Evolutionary conservation across 1,284 basidiomycete genomes (phyloP), one percentile per base, ranked within the genome.

Genomic region (Melampsora americana): DNA sequence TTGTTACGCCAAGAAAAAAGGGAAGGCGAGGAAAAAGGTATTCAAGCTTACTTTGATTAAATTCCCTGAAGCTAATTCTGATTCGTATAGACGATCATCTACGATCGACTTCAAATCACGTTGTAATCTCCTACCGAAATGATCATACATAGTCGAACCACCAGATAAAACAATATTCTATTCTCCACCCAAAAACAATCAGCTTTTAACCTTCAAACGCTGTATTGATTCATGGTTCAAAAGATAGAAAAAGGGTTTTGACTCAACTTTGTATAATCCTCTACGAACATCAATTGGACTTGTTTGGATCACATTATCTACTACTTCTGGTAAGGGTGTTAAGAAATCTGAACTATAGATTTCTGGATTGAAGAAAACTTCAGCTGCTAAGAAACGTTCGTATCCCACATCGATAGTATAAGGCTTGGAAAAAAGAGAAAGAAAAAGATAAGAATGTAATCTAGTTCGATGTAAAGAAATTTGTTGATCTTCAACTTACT

Each of bases 321-420:
- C 96, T 59, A 99, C 93, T 79, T 97, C 90, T 0, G 96, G 95
- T 2, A 99, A 87, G 4, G 96, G 96, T 1, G 95, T 98, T 78
- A 99, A 85, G 87, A 98, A 99, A 84, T 99, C 96, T 64, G 93
- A 96, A 0, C 92, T 95, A 83, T 92, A 93, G 80, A 99, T 97
- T 83, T 99, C 96, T 16, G 96, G 96, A 85, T 99, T 99, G 88
- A 99, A 99, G 86, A 99, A 98, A 83, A 99, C 96, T 83, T 99
- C 96, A 5, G 96, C 94, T 0, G 95, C 95, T 53, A 99, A 89
- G 88, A 99, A 99, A 48, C 96, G 92, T 84, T 99, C 96, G 84
- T 98, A 99, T 26, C 96, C 96, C 77, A 99, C 89, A 81, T 99
- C 95, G 65, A 99, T 86, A 69, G 86, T 83, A 84, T 95, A 96